A percentile compares a stretch with the other conserved stretches of the same genome.
phyloP scores from a whole-genome alignment of 2,329 filamentous ascomycete genomes.

The Botrytis squamosa region DNA sequence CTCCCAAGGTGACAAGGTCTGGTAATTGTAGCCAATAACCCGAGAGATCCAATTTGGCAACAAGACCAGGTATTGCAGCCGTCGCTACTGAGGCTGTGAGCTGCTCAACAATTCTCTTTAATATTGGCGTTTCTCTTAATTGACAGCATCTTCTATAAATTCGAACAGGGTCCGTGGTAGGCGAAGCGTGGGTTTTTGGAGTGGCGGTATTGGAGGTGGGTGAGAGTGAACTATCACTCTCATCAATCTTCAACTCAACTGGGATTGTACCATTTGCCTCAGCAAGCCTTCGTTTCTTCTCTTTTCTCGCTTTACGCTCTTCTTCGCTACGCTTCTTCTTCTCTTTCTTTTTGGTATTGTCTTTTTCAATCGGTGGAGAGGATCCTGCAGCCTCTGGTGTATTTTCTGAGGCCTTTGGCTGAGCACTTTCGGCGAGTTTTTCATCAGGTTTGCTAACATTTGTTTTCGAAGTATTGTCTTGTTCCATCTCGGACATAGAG shows the following conservation, averaged over 20 bases:
- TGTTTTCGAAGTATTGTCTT: slow-evolving; percentile 45
- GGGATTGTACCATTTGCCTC: slow-evolving; percentile 86
- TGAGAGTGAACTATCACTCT: slow-evolving; percentile 52
- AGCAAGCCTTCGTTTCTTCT: slow-evolving; percentile 79
- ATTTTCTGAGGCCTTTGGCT: slow-evolving; percentile 39
- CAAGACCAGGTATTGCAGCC: slow-evolving; percentile 62
- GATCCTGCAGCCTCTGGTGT: not conserved
- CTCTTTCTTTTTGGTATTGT: slow-evolving; percentile 74
- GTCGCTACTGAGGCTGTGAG: slow-evolving; percentile 68
- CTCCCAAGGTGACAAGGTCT: slow-evolving; percentile 83
- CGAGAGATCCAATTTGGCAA: slow-evolving; percentile 79
- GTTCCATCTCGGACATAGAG: slow-evolving; percentile 58
- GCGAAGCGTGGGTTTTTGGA: slow-evolving; percentile 60
- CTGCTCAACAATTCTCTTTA: slow-evolving; percentile 90
- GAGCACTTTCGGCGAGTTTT: slow-evolving; percentile 43
- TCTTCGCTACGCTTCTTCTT: slow-evolving; percentile 96
- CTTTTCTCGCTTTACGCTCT: slow-evolving; percentile 87
- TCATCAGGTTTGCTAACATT: slow-evolving; percentile 39
- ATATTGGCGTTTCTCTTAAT: slow-evolving; percentile 83
- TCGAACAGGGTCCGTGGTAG: slow-evolving; percentile 85
- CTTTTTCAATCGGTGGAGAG: slow-evolving; percentile 37
- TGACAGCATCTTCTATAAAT: slow-evolving; percentile 96
- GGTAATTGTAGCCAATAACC: slow-evolving; percentile 80
- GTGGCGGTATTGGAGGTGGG: slow-evolving; percentile 35
- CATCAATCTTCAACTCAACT: slow-evolving; percentile 75